Conservation (phyloP, 306 rosid species). For the Medicago arabica region DNA sequence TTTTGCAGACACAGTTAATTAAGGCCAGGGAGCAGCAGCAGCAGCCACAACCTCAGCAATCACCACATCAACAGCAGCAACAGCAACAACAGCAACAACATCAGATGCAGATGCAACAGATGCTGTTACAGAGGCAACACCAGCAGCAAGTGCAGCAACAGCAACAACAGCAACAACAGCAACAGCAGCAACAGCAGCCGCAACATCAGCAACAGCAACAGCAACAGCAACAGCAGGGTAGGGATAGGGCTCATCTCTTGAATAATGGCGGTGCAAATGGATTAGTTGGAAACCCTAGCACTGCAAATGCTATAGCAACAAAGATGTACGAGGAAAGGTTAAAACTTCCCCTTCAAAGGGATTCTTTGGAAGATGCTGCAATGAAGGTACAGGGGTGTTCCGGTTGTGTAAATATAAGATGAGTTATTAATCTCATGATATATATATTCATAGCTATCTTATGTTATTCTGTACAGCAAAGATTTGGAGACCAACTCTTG, state of each 20-base stretch:
- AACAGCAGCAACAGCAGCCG: conserved; percentile 47
- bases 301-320: conserved; percentile 92
- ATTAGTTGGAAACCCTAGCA: conserved; percentile 81
- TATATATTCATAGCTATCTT: conserved; percentile 30
- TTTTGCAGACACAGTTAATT: conserved; percentile 77
- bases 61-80: conserved; percentile 60
- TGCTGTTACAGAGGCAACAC: conserved; percentile 72
- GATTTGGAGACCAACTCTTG: conserved; percentile 88
- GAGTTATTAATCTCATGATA: conserved; percentile 27
- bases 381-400: conserved; percentile 65
- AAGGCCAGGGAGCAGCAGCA: conserved; percentile 93
- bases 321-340: conserved; percentile 95
- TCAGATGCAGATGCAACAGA: conserved; percentile 78
- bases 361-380: conserved; percentile 88
- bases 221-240: conserved; percentile 72
- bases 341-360: conserved; percentile 91
- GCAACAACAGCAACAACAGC: conserved; percentile 63
- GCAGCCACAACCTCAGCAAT: conserved; percentile 74
- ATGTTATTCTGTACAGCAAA: conserved; percentile 65
- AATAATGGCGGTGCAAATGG: conserved; percentile 86
- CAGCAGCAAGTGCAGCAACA: conserved; percentile 70
- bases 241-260: conserved; percentile 88
- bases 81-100: conserved; percentile 71
- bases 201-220: conserved; percentile 61
- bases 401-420: conserved; percentile 35